A percentile compares a stretch with the other conserved stretches of the same genome.
Conservation (phyloP, 2,329 filamentous ascomycete species). For the Chrysoporthe austroafricana region DNA sequence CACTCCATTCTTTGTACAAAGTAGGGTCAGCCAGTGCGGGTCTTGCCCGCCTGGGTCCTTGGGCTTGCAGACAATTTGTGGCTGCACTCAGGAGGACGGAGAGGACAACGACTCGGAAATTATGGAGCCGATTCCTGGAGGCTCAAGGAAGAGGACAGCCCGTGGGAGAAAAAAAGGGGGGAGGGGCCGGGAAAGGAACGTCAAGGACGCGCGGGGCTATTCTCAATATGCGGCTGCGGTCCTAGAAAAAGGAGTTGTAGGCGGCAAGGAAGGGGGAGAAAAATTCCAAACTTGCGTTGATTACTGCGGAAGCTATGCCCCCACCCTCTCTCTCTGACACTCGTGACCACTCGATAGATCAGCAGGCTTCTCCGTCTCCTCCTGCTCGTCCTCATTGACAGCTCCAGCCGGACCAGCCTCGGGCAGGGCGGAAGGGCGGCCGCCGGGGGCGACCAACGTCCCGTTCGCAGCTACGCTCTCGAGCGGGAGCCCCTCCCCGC, state of each 20-base stretch:
- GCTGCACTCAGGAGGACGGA: background rate
- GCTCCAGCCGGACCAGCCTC: constrained; percentile 38
- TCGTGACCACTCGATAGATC: background rate
- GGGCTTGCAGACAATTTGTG: background rate
- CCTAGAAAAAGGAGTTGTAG: constrained; percentile 10
- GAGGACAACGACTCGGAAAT: background rate
- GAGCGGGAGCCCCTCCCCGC: constrained; percentile 2
- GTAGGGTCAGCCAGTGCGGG: constrained; percentile 8
- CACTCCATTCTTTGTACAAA: constrained; percentile 26
- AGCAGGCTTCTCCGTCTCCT: constrained; percentile 56
- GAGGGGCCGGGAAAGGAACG: background rate
- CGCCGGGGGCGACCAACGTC: background rate
- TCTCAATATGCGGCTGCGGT: too few relatives aligned
- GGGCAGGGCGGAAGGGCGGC: constrained; percentile 31
- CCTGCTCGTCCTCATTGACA: constrained; percentile 60
- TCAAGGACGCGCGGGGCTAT: background rate
- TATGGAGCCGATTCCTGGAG: background rate
- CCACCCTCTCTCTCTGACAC: background rate
- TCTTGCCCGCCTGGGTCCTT: background rate
- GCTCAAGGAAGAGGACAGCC: constrained; percentile 9
- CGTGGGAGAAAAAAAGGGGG: background rate
- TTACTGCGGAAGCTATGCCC: background rate
- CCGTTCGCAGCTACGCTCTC: constrained; percentile 29
- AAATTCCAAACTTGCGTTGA: constrained; percentile 19
- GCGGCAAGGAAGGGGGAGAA: constrained; percentile 8